Evolutionary conservation across 768 basidiomycete genomes (phyloP).

Genomic region (Cyclocybe cylindracea): DNA sequence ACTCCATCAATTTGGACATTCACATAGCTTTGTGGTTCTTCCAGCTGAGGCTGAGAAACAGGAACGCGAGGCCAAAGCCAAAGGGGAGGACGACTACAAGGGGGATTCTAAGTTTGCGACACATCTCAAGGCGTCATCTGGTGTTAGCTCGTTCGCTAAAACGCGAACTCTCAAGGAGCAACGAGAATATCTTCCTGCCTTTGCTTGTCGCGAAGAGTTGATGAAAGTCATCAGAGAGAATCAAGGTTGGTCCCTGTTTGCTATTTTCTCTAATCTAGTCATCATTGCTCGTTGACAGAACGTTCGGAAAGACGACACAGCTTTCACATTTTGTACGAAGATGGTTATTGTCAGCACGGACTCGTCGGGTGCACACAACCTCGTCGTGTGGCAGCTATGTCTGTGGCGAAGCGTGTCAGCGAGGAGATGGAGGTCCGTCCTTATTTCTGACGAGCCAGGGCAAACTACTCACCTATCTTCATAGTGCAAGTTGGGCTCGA

Average conservation of each 20-base stretch:
- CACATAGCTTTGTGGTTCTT: slow-evolving; percentile 59
- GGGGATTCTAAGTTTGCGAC: slow-evolving; percentile 97
- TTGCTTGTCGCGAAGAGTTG: slow-evolving; percentile 93
- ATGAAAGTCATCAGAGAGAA: slow-evolving; percentile 89
- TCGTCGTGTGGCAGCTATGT: slow-evolving; percentile 98
- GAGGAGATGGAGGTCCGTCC: slow-evolving; percentile 93
- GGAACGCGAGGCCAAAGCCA: slow-evolving; percentile 51
- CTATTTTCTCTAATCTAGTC: slow-evolving; percentile 46
- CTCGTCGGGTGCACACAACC: slow-evolving; percentile 98
- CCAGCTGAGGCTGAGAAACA: slow-evolving; percentile 58
- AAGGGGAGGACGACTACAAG: slow-evolving; percentile 74
- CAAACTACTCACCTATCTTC: neutral
- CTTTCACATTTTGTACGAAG: slow-evolving; percentile 94
- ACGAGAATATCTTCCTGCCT: slow-evolving; percentile 94
- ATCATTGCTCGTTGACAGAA: no score
- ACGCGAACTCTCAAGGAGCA: slow-evolving; percentile 90
- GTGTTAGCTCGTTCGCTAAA: slow-evolving; percentile 80
- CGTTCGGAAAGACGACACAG: slow-evolving; percentile 98
- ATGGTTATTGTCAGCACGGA: slow-evolving; percentile 89
- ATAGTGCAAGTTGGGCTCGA: slow-evolving; percentile 85
- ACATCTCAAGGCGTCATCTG: slow-evolving; percentile 80
- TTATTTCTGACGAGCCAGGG: neutral
- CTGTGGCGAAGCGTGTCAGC: slow-evolving; percentile 98
- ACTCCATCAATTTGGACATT: slow-evolving; percentile 67
- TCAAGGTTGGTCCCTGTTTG: slow-evolving; percentile 65